These are phyloP conservation scores for Lactifluus subvellereus DNA, from an alignment of 768 basidiomycete genomes.

Conservation along the genomic window DNA sequence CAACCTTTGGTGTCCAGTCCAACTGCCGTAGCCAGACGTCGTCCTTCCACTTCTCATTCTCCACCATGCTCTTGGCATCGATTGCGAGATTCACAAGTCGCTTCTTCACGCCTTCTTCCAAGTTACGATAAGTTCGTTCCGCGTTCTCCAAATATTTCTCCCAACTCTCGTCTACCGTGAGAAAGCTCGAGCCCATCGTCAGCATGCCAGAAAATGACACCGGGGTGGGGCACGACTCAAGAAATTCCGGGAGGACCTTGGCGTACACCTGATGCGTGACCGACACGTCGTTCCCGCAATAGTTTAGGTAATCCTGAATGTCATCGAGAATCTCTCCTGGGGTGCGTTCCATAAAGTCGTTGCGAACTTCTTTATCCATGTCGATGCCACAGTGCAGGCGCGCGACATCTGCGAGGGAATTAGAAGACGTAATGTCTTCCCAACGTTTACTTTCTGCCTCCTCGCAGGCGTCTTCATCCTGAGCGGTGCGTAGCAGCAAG, in stretches of 20 bases:
- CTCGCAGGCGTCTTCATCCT: conserved; percentile 39
- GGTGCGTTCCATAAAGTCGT: conserved; percentile 66
- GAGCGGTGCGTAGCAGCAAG: conserved; percentile 31
- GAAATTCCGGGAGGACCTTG: conserved; percentile 74
- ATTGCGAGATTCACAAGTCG: conserved; percentile 66
- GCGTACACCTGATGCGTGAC: conserved; percentile 80
- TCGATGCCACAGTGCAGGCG: conserved; percentile 79
- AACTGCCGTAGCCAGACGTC: conserved; percentile 87
- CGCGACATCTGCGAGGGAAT: conserved; percentile 89
- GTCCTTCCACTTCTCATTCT: conserved; percentile 50
- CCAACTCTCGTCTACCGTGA: conserved; percentile 90
- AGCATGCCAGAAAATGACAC: conserved; percentile 89
- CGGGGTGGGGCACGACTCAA: conserved; percentile 81
- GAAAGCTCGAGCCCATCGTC: conserved; percentile 86
- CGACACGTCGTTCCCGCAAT: conserved; percentile 81
- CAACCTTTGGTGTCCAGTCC: conserved; percentile 90
- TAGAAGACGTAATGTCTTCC: conserved; percentile 90
- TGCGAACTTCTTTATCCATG: conserved; percentile 71
- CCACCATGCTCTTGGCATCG: conserved; percentile 45
- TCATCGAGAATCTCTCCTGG: conserved; percentile 59
- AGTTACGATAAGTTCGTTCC: conserved; percentile 65
- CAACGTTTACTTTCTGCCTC: conserved; percentile 57
- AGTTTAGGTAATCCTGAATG: conserved; percentile 69
- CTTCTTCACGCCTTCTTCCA: conserved; percentile 56
- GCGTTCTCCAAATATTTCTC: conserved; percentile 73